Conservation (phyloP, 1,139 yeast genomes). For the Scheffersomyces illinoinensis region DNA sequence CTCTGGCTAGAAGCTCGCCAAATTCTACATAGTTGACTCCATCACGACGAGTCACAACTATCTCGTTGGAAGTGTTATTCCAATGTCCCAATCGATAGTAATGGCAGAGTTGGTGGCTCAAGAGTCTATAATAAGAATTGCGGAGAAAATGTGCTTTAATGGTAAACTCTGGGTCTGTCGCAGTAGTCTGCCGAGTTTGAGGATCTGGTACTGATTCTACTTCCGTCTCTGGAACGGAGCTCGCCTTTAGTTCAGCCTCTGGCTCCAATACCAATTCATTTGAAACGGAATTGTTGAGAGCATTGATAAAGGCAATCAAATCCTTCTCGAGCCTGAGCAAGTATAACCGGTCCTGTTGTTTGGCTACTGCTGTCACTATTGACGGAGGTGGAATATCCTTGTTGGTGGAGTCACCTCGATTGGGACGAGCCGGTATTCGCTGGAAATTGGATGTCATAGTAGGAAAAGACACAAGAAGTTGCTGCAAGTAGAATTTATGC, state of each 20-base stretch:
- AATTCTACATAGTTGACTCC: constrained; percentile 19
- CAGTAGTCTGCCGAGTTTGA: background rate
- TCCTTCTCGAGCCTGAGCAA: constrained; percentile 55
- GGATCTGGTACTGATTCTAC: background rate
- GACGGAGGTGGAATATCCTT: constrained; percentile 5
- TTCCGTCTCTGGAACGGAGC: background rate
- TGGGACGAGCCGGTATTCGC: background rate
- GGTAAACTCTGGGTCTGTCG: constrained; percentile 6
- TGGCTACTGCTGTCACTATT: constrained; percentile 39
- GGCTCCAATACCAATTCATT: background rate
- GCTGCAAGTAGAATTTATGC: background rate
- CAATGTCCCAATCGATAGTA: constrained; percentile 52
- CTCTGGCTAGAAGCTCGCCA: background rate
- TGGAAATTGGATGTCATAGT: background rate
- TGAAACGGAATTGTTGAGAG: background rate
- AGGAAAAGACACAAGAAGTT: background rate
- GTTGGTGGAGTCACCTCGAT: background rate
- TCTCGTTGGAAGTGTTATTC: constrained; percentile 28
- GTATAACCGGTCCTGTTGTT: constrained; percentile 52
- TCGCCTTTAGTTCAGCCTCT: background rate
- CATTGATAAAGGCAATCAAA: constrained; percentile 37
- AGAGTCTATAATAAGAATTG: constrained; percentile 66
- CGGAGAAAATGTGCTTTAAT: constrained; percentile 39
- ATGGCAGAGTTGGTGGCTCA: constrained; percentile 70
- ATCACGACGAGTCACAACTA: constrained; percentile 23